Evolutionary conservation across 805 yeast genomes (phyloP).

Genomic region (Zygotorulaspora danielsina): DNA sequence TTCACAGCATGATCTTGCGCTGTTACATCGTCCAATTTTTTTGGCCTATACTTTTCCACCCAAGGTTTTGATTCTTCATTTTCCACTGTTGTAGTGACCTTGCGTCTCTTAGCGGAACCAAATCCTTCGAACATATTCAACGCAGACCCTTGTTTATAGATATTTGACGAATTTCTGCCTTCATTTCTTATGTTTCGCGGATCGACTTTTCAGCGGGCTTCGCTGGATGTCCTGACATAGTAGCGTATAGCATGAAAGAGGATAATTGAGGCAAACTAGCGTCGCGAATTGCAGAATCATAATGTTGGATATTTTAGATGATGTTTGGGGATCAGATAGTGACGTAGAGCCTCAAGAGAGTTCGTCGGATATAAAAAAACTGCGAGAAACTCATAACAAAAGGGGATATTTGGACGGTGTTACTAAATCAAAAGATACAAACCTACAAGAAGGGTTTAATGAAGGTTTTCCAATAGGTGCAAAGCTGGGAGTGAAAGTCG

Average conservation of each 20-base stretch:
- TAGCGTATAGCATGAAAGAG: no score
- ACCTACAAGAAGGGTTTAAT: constrained; percentile 79
- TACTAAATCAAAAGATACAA: constrained; percentile 58
- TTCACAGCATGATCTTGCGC: constrained; percentile 88
- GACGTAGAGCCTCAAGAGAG: constrained; percentile 5
- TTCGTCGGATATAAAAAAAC: constrained; percentile 35
- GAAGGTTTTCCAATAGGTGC: constrained; percentile 76
- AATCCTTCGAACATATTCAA: constrained; percentile 22
- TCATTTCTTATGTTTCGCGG: neutral
- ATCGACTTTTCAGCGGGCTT: no score
- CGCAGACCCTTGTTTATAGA: neutral
- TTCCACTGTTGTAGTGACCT: constrained; percentile 16
- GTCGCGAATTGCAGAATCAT: neutral
- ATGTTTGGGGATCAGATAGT: constrained; percentile 27
- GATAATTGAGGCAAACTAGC: no score
- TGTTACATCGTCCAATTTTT: constrained; percentile 76
- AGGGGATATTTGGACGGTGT: constrained; percentile 85
- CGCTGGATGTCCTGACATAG: no score
- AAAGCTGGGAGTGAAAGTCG: constrained; percentile 58
- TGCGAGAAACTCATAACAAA: constrained; percentile 61
- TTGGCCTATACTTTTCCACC: constrained; percentile 95
- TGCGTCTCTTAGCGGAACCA: constrained; percentile 31
- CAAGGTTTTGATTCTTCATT: constrained; percentile 55
- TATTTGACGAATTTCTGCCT: no score
- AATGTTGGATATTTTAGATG: constrained; percentile 17